These are phyloP conservation scores for Coemansia guatemalensis DNA, from an alignment of 192 early-diverging fungal genomes.

Conservation along the genomic window DNA sequence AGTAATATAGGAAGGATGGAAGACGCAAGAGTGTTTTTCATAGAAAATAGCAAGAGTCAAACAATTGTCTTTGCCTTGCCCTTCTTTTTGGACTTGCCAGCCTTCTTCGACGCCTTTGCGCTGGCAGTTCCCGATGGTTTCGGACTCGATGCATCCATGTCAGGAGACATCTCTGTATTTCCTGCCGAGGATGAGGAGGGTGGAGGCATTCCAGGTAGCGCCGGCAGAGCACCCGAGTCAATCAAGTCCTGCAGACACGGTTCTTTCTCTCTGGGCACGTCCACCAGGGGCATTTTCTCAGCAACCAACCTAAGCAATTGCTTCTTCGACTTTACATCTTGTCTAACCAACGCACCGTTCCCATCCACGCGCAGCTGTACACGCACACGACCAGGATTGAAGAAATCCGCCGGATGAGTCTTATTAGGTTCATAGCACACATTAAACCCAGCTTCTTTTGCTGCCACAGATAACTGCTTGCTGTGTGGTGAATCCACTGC, in stretches of 20 bases:
- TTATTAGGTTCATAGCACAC: conserved; percentile 67
- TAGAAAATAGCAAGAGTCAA: not conserved
- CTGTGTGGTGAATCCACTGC: conserved; percentile 62
- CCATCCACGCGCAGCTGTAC: conserved; percentile 58
- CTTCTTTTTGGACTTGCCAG: conserved; percentile 42
- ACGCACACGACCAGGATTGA: conserved; percentile 67
- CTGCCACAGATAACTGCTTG: conserved; percentile 64
- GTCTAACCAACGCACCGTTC: conserved; percentile 42
- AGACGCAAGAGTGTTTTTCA: not conserved
- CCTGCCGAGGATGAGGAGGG: not conserved
- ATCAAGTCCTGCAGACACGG: conserved; percentile 46
- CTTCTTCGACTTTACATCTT: conserved; percentile 58
- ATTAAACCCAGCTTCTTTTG: conserved; percentile 58
- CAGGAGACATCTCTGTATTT: not conserved
- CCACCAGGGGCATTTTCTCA: conserved; percentile 15
- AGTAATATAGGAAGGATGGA: conserved; percentile 1
- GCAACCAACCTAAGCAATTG: conserved; percentile 30
- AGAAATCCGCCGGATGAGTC: conserved; percentile 69
- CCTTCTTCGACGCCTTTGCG: conserved; percentile 27
- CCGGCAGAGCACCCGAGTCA: conserved; percentile 39
- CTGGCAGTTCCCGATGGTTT: conserved; percentile 2
- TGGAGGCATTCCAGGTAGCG: conserved; percentile 39
- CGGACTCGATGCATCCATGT: not conserved
- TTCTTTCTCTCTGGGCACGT: conserved; percentile 42
- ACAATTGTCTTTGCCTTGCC: conserved; percentile 37